These are phyloP conservation scores for Scheffersomyces segobiensis DNA, from an alignment of 1,139 yeast species.

Conservation along the genomic window DNA sequence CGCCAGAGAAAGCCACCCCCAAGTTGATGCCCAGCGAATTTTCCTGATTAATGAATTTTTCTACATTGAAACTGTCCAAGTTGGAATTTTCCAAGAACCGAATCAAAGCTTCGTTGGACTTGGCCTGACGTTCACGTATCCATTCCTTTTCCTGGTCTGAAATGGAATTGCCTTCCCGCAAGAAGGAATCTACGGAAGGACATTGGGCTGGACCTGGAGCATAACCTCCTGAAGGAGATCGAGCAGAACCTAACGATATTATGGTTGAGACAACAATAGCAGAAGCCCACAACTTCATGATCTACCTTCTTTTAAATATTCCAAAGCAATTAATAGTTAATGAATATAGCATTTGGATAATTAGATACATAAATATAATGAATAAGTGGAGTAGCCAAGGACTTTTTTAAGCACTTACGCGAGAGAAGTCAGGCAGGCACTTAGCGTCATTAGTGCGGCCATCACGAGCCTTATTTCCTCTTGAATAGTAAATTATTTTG, in stretches of 20 bases:
- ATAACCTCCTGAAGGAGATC: slow-evolving; percentile 65
- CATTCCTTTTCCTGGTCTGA: slow-evolving; percentile 40
- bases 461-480: not conserved
- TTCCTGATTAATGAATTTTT: slow-evolving; percentile 40
- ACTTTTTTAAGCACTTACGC: not conserved
- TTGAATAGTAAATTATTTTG: not conserved
- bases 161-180: slow-evolving; percentile 33
- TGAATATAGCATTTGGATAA: not conserved
- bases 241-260: slow-evolving; percentile 27
- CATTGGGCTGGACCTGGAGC: slow-evolving; percentile 66
- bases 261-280: not conserved
- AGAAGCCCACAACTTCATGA: not conserved
- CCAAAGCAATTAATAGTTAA: not conserved
- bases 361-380: not conserved
- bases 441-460: not conserved
- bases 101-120: slow-evolving; percentile 53
- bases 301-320: not conserved
- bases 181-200: slow-evolving; percentile 35
- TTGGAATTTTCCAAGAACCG: slow-evolving; percentile 60
- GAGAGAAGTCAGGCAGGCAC: not conserved
- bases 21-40: slow-evolving; percentile 45
- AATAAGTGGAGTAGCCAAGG: not conserved
- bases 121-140: slow-evolving; percentile 49
- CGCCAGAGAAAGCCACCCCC: slow-evolving; percentile 85
- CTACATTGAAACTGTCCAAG: slow-evolving; percentile 58